Conservation (phyloP, 2,329 filamentous ascomycete genomes). For the Orbilia javanica region DNA sequence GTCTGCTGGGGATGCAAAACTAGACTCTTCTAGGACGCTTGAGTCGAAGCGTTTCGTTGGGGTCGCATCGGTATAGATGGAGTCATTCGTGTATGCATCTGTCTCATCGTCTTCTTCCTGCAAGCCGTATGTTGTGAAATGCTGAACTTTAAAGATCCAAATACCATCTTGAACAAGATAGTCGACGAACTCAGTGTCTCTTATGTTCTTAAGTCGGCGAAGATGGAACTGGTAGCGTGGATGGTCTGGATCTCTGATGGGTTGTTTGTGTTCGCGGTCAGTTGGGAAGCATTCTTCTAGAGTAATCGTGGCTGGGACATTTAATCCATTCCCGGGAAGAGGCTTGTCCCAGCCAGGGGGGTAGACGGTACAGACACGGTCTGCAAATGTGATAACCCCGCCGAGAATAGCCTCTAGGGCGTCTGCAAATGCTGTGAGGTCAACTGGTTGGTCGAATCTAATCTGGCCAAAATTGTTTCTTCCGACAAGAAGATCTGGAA, state of each 20-base stretch:
- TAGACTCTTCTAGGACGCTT: conserved; percentile 43
- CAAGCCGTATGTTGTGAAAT: conserved; percentile 95
- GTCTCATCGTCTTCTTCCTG: conserved; percentile 80
- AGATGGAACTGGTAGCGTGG: conserved; percentile 83
- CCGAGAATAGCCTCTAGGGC: conserved; percentile 80
- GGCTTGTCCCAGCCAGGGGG: conserved; percentile 81
- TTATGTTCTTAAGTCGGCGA: conserved; percentile 81
- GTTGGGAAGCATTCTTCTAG: conserved; percentile 95
- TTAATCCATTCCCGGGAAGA: conserved; percentile 85
- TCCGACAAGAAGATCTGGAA: conserved; percentile 83
- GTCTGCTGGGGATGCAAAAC: conserved; percentile 61
- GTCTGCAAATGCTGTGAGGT: conserved; percentile 80
- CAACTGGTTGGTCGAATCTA: conserved; percentile 83
- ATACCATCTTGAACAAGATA: conserved; percentile 84
- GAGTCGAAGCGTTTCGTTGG: conserved; percentile 61
- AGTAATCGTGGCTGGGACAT: conserved; percentile 88
- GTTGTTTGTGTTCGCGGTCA: conserved; percentile 70
- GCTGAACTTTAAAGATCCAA: conserved; percentile 93
- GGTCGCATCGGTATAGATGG: conserved; percentile 48
- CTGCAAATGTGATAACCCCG: conserved; percentile 79
- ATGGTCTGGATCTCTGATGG: conserved; percentile 67
- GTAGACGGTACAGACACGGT: conserved; percentile 90
- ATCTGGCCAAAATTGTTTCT: conserved; percentile 85
- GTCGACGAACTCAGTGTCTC: conserved; percentile 82
- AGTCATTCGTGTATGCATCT: conserved; percentile 63